Percentiles rank a stretch among this genome's conserved stretches.
These are phyloP conservation scores for Angophora floribunda DNA, from an alignment of 345 rosid species.

Conservation along the genomic window DNA sequence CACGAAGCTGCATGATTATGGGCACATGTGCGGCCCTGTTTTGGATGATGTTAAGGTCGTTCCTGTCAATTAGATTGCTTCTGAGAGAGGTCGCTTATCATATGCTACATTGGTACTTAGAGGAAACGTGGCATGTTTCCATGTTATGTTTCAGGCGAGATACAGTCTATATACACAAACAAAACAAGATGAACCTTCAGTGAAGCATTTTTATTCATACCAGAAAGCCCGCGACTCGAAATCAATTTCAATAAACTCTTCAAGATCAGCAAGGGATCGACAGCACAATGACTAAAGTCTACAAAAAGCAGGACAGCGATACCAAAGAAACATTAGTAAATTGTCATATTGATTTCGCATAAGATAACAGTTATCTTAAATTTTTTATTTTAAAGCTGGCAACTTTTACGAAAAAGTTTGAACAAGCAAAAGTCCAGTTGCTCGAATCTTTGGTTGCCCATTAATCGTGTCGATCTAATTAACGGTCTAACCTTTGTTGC, in stretches of 20 bases:
- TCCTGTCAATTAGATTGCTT: not conserved
- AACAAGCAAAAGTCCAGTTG: not conserved
- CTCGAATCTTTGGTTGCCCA: not conserved
- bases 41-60: constrained; percentile 56
- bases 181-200: not conserved
- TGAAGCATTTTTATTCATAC: not conserved
- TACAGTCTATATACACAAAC: not conserved
- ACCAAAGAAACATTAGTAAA: not conserved
- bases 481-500: not conserved
- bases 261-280: not conserved
- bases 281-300: not conserved
- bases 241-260: not conserved
- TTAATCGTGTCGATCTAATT: not conserved
- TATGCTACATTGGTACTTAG: not conserved
- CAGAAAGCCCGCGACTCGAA: not conserved
- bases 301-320: not conserved
- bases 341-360: not conserved
- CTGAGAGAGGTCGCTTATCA: not conserved
- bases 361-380: not conserved
- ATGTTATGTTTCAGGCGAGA: not conserved
- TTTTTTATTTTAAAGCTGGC: not conserved
- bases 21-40: constrained; percentile 83
- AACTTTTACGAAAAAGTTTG: not conserved
- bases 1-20: constrained; percentile 58
- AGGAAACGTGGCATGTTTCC: not conserved